Base-by-base conservation (phyloP, 2,329 filamentous ascomycete genomes). In the Talaromyces sp. region DNA sequence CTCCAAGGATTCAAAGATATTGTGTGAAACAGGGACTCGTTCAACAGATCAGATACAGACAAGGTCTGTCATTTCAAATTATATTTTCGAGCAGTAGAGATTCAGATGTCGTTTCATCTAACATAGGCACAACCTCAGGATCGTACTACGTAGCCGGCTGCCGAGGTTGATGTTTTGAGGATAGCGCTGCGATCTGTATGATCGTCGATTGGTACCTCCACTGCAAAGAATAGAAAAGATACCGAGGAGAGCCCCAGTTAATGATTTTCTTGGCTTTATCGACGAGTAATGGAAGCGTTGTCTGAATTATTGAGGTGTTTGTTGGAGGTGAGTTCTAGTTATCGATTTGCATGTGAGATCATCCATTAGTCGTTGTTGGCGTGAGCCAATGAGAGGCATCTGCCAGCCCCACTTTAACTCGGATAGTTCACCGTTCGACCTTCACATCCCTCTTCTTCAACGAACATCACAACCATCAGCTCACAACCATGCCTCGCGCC, bases 401-500 rank as follows among this genome's bases (percentile, higher is more conserved):
- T 4, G 17, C 31, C 2, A 13, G 58, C 49, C 51, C 64, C 64
- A 49, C 58, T 43, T 45, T 10, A 61, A 17, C 36, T 45, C 45
- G 29, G 22, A 51, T 27, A 11, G 29, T 51, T 29, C 31, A 15
- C 25, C 49, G 15, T 58, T 38, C 27, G 25, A 17, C 10, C 29
- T 51, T 49, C 7, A 29, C 15, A 7, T 51, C 31, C 17, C 2
- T 45, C 3, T 36, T 29, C 4, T 19, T 62, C 38, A 51, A n/a
- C 40, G 10, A 38, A 22, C 7, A 25, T 11, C 36, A 19, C n/a
- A 19, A 17, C 22, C 43, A 47, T 51, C 22, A 15, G 8, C 43
- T 25, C 13, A 7, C 8, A 67, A 72, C 15, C 29, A 80, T 80
- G 78, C 78, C 78, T 10, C 77, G 78, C 65, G 78, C 78, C 6